phyloP scores from a whole-genome alignment of 495 filamentous ascomycete genomes.

The Trichoderma asperelloides region DNA sequence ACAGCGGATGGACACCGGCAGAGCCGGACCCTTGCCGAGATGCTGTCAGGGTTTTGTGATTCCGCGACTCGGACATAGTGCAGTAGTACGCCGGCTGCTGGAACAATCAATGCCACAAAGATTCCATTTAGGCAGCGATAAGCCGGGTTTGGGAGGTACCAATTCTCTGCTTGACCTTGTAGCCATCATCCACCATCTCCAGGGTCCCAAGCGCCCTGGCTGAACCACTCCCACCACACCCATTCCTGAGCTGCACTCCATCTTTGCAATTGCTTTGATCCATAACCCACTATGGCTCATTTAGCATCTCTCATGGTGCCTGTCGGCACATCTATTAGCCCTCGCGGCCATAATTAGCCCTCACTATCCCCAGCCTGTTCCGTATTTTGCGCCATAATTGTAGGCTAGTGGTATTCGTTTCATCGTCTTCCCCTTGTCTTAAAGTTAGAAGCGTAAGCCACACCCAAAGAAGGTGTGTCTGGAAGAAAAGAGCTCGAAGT shows the following conservation, averaged over 20 bases:
- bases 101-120: too few relatives aligned
- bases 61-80: background rate
- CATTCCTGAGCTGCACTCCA: background rate
- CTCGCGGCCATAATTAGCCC: background rate
- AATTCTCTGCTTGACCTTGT: background rate
- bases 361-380: background rate
- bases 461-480: background rate
- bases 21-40: background rate
- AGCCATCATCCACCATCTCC: background rate
- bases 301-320: background rate
- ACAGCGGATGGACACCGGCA: background rate
- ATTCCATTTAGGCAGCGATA: too few relatives aligned
- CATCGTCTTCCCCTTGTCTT: background rate
- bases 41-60: background rate
- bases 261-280: too few relatives aligned
- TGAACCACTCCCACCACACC: background rate
- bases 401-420: background rate
- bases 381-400: background rate
- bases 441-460: background rate
- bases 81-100: background rate
- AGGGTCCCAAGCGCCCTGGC: background rate
- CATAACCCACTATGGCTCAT: background rate
- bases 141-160: background rate
- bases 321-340: conserved; percentile 2
- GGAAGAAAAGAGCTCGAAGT: background rate